Evolutionary conservation across 805 yeast species (phyloP), one percentile per base, ranked within the genome.

Genomic region (Isabelozyma pseudorhagii): DNA sequence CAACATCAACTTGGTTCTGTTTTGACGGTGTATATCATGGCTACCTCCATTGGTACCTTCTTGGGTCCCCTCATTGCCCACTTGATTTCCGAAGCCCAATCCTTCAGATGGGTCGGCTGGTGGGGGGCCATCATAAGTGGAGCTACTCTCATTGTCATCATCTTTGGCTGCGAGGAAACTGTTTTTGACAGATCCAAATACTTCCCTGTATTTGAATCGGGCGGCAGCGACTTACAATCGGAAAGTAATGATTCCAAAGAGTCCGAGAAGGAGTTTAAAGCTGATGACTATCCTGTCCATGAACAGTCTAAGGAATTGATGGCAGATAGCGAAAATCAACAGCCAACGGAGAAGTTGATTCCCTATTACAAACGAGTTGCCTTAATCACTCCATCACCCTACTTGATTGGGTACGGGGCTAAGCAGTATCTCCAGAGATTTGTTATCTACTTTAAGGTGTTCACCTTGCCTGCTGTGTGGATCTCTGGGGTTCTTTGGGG

Each of bases 101-200:
- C 81, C n/a, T 89, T 87, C 70, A 74, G 87, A 58, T 89, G 96
- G 96, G 89, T 87, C 6, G 90, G 91, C 34, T 86, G 88, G 61
- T 76, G 84, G 49, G 82, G 85, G 9, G 91, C 83, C 40, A 59
- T 69, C 48, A 59, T 70, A 36, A 62, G 67, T 25, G 66, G 62
- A 4, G 83, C 68, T 2, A 68, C 83, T 28, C 64, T 86, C 49
- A 50, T 80, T 1, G 75, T 85, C 11, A 63, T 85, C 47, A 55
- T 84, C 25, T 79, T 85, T 53, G 77, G 78, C 15, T 80, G 87
- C 59, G 92, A 86, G 61, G 96, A 89, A 60, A 86, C 96, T 0
- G 72, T 72, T 42, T 84, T 84, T 56, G 86, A 84, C 58, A 72
- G 89, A 59, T 55, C 71, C n/a, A 67, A 60, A 34, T 79, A 77